Conservation (phyloP, 2,329 filamentous ascomycete genomes). For the Bisporella sp. region DNA sequence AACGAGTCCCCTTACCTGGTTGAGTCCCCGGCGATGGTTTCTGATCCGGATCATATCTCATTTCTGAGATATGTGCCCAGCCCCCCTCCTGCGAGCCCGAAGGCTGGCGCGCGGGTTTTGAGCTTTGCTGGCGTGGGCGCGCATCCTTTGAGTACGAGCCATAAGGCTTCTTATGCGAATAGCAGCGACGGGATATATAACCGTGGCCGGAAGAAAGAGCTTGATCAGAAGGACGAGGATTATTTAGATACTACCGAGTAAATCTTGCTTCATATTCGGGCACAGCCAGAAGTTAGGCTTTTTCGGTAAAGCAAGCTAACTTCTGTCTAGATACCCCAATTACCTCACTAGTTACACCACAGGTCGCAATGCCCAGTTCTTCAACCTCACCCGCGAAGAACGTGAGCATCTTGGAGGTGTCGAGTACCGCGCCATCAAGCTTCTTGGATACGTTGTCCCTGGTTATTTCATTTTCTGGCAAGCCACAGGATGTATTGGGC, state of each 20-base stretch:
- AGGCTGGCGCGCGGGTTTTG: slow-evolving; percentile 4
- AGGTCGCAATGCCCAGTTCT: slow-evolving; percentile 48
- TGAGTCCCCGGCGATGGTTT: neutral
- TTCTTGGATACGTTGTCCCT: slow-evolving; percentile 53
- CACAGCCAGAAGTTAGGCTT: too few relatives aligned
- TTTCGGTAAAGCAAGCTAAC: too few relatives aligned
- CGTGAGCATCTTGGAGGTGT: slow-evolving; percentile 52
- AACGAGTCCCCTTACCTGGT: neutral
- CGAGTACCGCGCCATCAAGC: slow-evolving; percentile 55
- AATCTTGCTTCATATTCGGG: too few relatives aligned
- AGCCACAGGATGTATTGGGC: slow-evolving; percentile 47
- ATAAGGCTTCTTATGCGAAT: slow-evolving; percentile 5
- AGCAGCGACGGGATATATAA: neutral
- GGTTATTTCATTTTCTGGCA: slow-evolving; percentile 55
- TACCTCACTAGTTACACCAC: slow-evolving; percentile 25
- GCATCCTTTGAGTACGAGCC: slow-evolving; percentile 1
- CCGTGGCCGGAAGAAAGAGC: neutral
- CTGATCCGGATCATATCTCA: slow-evolving; percentile 8
- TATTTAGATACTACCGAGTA: too few relatives aligned
- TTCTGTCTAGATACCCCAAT: slow-evolving; percentile 10
- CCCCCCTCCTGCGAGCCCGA: neutral
- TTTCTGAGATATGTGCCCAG: neutral
- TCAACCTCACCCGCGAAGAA: slow-evolving; percentile 44
- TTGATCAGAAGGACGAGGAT: neutral
- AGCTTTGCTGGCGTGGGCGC: slow-evolving; percentile 14